Evolutionary conservation across 495 filamentous ascomycete species (phyloP).

Genomic region (Aspergillus bertholletiae): DNA sequence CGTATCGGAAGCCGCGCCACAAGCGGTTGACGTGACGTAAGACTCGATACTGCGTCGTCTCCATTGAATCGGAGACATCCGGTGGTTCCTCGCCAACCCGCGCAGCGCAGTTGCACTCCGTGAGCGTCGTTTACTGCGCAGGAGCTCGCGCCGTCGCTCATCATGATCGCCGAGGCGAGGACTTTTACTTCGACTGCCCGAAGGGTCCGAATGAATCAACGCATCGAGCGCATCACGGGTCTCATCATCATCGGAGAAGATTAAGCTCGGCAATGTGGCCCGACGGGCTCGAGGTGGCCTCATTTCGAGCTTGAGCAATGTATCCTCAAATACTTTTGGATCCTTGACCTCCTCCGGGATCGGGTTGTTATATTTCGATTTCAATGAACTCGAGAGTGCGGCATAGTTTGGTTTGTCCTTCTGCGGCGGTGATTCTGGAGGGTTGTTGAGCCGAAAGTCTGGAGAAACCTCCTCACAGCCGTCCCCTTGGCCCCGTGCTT

Average conservation of each 20-base stretch:
- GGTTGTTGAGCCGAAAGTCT: constrained; percentile 11
- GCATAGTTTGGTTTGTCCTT: background rate
- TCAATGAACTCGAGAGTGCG: constrained; percentile 21
- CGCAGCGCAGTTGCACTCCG: constrained; percentile 30
- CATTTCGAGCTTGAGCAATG: constrained; percentile 18
- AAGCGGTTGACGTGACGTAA: constrained; percentile 14
- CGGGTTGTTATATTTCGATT: constrained; percentile 25
- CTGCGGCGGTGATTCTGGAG: background rate
- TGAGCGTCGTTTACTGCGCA: constrained; percentile 27
- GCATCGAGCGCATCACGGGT: constrained; percentile 28
- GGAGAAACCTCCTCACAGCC: constrained; percentile 22
- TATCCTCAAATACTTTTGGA: constrained; percentile 20
- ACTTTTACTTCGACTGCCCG: constrained; percentile 8
- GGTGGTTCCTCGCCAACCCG: constrained; percentile 20
- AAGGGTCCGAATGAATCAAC: constrained; percentile 9
- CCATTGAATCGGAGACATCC: constrained; percentile 25
- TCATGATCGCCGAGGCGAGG: constrained; percentile 17
- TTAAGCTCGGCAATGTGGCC: constrained; percentile 42
- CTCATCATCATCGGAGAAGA: constrained; percentile 40
- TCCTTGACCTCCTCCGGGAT: constrained; percentile 21
- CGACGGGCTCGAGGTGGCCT: constrained; percentile 30
- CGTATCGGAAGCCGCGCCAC: constrained; percentile 20
- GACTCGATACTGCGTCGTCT: constrained; percentile 23
- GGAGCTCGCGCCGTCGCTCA: constrained; percentile 17
- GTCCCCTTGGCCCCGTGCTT: constrained; percentile 37